Conservation (phyloP, 306 rosid genomes). For the Lablab purpureus region DNA sequence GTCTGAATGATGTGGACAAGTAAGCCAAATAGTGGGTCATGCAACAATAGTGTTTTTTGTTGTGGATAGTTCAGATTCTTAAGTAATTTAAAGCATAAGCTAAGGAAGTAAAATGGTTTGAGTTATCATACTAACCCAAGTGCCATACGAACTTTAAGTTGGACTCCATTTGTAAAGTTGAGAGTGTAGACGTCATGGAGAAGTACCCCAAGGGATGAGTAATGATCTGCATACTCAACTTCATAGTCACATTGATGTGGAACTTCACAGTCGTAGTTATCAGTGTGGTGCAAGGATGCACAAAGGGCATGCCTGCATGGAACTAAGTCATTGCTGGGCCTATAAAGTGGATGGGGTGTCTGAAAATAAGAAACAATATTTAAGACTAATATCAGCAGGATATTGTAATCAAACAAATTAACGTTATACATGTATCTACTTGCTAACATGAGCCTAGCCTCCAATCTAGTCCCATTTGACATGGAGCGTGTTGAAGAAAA, state of each 20-base stretch:
- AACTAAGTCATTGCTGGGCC: constrained; percentile 78
- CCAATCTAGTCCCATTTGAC: not conserved
- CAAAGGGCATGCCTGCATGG: constrained; percentile 73
- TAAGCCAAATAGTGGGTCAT: constrained; percentile 16
- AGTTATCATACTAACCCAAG: constrained; percentile 68
- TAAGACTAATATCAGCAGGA: not conserved
- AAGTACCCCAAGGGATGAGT: constrained; percentile 89
- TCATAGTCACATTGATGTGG: constrained; percentile 89
- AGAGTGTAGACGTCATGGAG: constrained; percentile 73
- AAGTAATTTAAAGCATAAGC: not conserved
- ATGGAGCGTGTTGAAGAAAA: not conserved
- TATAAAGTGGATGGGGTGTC: constrained; percentile 89
- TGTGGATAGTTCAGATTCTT: no score
- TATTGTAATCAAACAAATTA: constrained; percentile 9
- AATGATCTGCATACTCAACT: constrained; percentile 86
- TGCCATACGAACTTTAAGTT: constrained; percentile 69
- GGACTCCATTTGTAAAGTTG: constrained; percentile 73
- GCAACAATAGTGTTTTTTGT: not conserved
- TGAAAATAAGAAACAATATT: constrained; percentile 52
- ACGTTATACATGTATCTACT: not conserved
- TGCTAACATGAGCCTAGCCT: not conserved
- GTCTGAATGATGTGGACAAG: no score
- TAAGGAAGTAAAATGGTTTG: constrained; percentile 10
- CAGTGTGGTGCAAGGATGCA: constrained; percentile 59
- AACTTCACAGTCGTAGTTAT: constrained; percentile 56